These are phyloP conservation scores for Oryza meyeriana DNA, from an alignment of 176 grass and related monocot genomes.

Conservation along the genomic window DNA sequence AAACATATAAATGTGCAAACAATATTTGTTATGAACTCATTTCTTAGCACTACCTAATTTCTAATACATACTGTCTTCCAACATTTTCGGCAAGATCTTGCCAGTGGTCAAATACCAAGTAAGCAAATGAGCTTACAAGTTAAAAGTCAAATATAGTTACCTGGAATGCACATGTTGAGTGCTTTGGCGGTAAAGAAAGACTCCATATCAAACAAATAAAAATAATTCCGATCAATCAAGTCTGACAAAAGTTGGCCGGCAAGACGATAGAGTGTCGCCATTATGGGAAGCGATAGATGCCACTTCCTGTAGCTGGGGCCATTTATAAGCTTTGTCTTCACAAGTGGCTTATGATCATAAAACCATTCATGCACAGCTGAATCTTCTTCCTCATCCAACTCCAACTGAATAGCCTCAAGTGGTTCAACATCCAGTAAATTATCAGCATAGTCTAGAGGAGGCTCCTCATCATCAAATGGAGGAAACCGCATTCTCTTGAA, in stretches of 20 bases:
- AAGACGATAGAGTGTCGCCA: slow-evolving; percentile 94
- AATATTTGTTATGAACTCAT: too few relatives aligned
- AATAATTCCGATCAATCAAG: slow-evolving; percentile 89
- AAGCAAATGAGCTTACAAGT: neutral
- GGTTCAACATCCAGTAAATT: slow-evolving; percentile 97
- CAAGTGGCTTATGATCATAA: slow-evolving; percentile 98
- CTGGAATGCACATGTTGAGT: slow-evolving; percentile 98
- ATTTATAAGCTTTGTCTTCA: slow-evolving; percentile 95
- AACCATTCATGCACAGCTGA: slow-evolving; percentile 93
- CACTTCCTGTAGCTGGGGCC: slow-evolving; percentile 94
- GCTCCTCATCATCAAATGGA: slow-evolving; percentile 99
- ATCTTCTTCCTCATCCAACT: slow-evolving; percentile 92
- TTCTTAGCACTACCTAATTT: too few relatives aligned
- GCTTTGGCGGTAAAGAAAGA: slow-evolving; percentile 99
- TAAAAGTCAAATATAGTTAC: slow-evolving; percentile 35
- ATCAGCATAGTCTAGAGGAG: slow-evolving; percentile 96
- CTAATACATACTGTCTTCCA: too few relatives aligned
- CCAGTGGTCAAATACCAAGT: neutral
- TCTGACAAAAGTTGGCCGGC: slow-evolving; percentile 94
- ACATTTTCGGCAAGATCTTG: neutral
- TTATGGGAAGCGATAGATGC: slow-evolving; percentile 95
- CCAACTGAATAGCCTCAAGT: slow-evolving; percentile 89
- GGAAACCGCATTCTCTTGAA: slow-evolving; percentile 99
- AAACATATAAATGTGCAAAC: neutral
- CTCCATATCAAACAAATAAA: slow-evolving; percentile 96